Evolutionary conservation across 345 rosid species (phyloP), one percentile per base, ranked within the genome.

Genomic region (Barbarea vulgaris): DNA sequence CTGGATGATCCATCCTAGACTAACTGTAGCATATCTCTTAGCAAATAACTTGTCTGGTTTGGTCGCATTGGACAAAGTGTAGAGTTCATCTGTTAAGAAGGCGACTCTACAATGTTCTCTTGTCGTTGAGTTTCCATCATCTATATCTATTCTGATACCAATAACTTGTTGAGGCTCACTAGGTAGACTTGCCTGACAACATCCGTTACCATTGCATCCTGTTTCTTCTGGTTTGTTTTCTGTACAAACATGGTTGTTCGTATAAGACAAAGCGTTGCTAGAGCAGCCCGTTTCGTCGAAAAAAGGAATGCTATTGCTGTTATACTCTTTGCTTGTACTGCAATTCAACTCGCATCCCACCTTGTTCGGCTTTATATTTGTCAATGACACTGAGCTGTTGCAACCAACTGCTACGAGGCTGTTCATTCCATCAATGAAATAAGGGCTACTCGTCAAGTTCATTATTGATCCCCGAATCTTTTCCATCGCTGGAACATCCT

Each of bases 301-400:
- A n/a, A 73, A 64, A 42, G 70, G 71, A 24, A 73, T 28, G 31
- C 12, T 52, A 60, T 17, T 39, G 61, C 9, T 31, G 11, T 4
- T 4, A 4, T n/a, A 33, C 2, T 46, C 55, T 17, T 18, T 46
- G 50, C 2, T 65, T 0, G 14, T 25, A 30, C 51, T 62, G 64
- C 88, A 83, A 17, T 36, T 1, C 8, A 84, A 72, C 70, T 81
- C 39, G 48, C 88, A 81, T 6, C 84, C 83, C 2, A 70, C 68
- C 6, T 9, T 52, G 63, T 42, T 64, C 0, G 74, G 30, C 5
- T 51, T 4, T 50, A 19, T 52, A 63, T 21, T 22, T 6, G 33
- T 25, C 27, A 28, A 74, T 67, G 2, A 6, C 0, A 9, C 82
- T 0, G 19, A 22, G 15, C 79, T 69, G 64, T 78, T 65, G 71